Evolutionary conservation across 768 basidiomycete species (phyloP).

Genomic region (Pholiota conissans): DNA sequence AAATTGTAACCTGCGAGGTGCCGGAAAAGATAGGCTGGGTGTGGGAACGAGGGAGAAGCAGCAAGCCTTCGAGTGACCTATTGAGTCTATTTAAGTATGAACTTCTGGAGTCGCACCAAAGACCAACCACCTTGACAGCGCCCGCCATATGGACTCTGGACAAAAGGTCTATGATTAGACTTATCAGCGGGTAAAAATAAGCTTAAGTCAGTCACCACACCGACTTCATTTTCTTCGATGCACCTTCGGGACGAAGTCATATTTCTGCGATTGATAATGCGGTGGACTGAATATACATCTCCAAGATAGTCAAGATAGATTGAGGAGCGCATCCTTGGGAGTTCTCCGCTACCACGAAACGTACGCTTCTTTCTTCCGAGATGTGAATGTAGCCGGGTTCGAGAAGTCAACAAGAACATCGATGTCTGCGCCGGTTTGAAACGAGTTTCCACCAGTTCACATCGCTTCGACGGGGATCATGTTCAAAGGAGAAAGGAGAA

Average conservation of each 20-base stretch:
- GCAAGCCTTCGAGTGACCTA: background rate
- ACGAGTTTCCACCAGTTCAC: no score
- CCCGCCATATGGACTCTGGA: background rate
- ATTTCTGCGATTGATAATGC: no score
- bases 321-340: no score
- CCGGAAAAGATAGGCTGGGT: background rate
- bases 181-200: background rate
- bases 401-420: no score
- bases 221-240: background rate
- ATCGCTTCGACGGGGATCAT: background rate
- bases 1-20: background rate
- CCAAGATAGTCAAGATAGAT: no score
- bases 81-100: background rate
- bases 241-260: background rate
- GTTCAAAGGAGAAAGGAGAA: background rate
- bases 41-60: background rate
- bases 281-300: no score
- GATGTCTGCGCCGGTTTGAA: no score
- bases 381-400: no score
- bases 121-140: background rate
- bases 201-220: background rate
- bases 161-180: background rate
- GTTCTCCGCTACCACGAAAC: no score
- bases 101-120: background rate
- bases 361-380: no score